Base-by-base conservation (phyloP, 164 flowering plant genomes). In the Stephania cephalantha region DNA sequence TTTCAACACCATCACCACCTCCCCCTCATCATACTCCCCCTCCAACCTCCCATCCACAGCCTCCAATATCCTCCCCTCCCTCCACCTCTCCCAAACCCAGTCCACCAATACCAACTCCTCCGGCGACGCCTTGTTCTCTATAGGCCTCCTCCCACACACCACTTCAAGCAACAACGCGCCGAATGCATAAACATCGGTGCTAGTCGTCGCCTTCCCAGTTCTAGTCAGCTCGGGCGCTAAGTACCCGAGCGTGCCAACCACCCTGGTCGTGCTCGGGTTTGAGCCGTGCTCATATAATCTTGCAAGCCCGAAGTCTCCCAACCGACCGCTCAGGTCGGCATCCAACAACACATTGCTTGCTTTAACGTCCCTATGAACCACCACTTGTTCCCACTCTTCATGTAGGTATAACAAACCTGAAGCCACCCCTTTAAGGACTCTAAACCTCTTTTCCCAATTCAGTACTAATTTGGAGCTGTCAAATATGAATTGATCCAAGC, bases 171-270 rank as follows among this genome's bases (percentile, higher is more conserved):
- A 29, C 30, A 90, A 46, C 1, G 90, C 90, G 6, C 91, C 90
- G 64, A 85, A 90, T 2, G 90, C 89, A 75, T 46, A 90, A 65
- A 88, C 90, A 66, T 90, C 91, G 0, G 90, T 80, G 70, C 82
- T 70, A 22, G 88, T 77, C 0, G 83, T 84, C 5, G 88, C 83
- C 80, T 85, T 85, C 6, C 90, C 94, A 10, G 90, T 86, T 10
- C 87, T 75, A 0, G 89, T 77, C 65, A 85, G 72, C 82, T 90
- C 92, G 18, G 94, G 94, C 29, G 94, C 94, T 2, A 90, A 77
- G 55, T 90, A 88, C 0, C 94, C 94, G 22, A 87, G 52, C 1
- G 94, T 90, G 18, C 94, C 94, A 5, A 86, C 90, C 0, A 90
- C 87, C 42, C 84, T 73, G 2, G 90, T 88, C 0, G 94, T 88